Evolutionary conservation across 768 basidiomycete species (phyloP).

Genomic region (Baorangia bicolor): DNA sequence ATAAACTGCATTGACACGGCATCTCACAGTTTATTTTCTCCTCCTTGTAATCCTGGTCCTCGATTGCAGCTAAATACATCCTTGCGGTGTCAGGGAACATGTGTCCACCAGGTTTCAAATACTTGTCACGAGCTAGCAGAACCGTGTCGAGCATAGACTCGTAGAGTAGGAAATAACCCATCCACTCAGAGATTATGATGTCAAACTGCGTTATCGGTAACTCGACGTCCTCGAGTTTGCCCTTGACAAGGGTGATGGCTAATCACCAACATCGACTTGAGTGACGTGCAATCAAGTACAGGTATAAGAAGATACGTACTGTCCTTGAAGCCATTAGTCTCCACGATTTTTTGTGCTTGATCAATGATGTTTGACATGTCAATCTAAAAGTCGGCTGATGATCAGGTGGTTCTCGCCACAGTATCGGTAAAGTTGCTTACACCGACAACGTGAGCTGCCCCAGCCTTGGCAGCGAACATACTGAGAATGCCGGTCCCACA

Average conservation of each 20-base stretch:
- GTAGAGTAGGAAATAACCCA: slow-evolving; percentile 99
- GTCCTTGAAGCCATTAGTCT: slow-evolving; percentile 94
- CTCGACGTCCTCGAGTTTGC: slow-evolving; percentile 92
- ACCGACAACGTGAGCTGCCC: slow-evolving; percentile 91
- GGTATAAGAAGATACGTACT: slow-evolving; percentile 54
- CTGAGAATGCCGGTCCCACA: slow-evolving; percentile 98
- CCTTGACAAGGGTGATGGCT: slow-evolving; percentile 96
- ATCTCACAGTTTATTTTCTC: slow-evolving; percentile 94
- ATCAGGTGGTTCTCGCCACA: slow-evolving; percentile 10
- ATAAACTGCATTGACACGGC: background rate
- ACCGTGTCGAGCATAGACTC: slow-evolving; percentile 99
- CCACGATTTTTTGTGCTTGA: slow-evolving; percentile 95
- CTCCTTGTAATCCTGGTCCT: slow-evolving; percentile 99
- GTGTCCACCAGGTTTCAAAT: slow-evolving; percentile 85
- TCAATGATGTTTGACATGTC: slow-evolving; percentile 99
- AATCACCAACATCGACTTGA: slow-evolving; percentile 6
- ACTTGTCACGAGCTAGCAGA: slow-evolving; percentile 93
- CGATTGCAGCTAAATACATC: slow-evolving; percentile 93
- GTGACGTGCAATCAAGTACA: background rate
- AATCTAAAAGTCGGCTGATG: slow-evolving; percentile 52
- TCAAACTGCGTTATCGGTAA: slow-evolving; percentile 92
- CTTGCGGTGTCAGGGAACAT: slow-evolving; percentile 97
- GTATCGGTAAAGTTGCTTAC: slow-evolving; percentile 43
- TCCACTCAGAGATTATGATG: slow-evolving; percentile 99
- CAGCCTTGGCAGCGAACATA: slow-evolving; percentile 97